A percentile compares a stretch with the other conserved stretches of the same genome.
phyloP scores from a whole-genome alignment of 2,329 filamentous ascomycete species.

The Epichloe sylvatica region DNA sequence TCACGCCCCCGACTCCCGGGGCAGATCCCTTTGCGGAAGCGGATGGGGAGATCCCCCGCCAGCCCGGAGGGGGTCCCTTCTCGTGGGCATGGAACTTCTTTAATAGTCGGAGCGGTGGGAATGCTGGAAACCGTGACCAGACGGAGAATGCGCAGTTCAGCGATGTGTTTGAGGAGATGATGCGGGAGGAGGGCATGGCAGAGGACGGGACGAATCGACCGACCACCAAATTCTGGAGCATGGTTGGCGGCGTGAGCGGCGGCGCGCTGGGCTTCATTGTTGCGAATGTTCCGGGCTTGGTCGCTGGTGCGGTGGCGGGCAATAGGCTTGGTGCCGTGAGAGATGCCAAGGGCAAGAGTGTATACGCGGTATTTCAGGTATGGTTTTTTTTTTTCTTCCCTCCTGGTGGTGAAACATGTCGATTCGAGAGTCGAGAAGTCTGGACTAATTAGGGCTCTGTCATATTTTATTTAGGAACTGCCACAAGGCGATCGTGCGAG shows the following conservation, averaged over 20 bases:
- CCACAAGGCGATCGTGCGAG: conserved; percentile 69
- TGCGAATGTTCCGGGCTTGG: conserved; percentile 74
- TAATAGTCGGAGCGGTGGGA: conserved; percentile 18
- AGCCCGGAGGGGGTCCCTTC: conserved; percentile 39
- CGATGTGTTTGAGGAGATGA: conserved; percentile 81
- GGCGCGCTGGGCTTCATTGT: conserved; percentile 90
- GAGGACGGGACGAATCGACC: conserved; percentile 46
- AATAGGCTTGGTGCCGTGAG: conserved; percentile 82
- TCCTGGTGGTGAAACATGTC: neutral
- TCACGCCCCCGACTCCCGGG: conserved; percentile 12
- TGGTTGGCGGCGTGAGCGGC: conserved; percentile 75
- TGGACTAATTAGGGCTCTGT: neutral
- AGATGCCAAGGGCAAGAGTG: conserved; percentile 86
- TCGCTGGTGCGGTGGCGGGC: conserved; percentile 84
- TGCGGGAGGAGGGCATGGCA: conserved; percentile 72
- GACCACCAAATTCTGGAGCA: conserved; percentile 69
- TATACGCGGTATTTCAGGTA: conserved; percentile 73
- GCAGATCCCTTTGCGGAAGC: conserved; percentile 34
- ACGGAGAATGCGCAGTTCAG: conserved; percentile 72
- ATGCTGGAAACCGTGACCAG: conserved; percentile 28
- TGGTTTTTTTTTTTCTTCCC: neutral
- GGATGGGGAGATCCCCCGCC: conserved; percentile 27
- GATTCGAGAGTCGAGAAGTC: neutral
- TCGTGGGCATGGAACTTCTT: conserved; percentile 66
- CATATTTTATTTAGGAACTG: conserved; percentile 44